Conservation (phyloP, 345 rosid genomes). For the Erodium maritimum region DNA sequence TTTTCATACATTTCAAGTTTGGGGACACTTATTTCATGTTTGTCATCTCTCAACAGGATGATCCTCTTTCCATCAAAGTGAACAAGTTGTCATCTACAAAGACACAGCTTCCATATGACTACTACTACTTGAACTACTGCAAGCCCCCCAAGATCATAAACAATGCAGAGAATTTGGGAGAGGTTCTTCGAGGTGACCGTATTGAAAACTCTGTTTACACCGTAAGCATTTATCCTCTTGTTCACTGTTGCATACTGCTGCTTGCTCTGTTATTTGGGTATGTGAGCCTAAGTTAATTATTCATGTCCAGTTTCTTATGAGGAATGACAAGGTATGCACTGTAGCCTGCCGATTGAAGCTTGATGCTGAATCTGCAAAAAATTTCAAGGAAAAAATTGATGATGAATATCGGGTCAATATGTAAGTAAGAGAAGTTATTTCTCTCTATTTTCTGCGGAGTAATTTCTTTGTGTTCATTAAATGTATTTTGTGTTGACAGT, state of each 20-base stretch:
- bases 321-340: constrained; percentile 63
- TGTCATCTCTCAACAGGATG: constrained; percentile 27
- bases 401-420: constrained; percentile 79
- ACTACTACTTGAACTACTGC: constrained; percentile 63
- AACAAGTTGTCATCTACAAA: constrained; percentile 80
- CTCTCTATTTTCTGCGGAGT: too few relatives aligned
- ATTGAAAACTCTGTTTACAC: constrained; percentile 72
- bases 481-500: too few relatives aligned
- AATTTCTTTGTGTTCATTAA: too few relatives aligned
- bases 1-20: neutral
- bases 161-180: constrained; percentile 68
- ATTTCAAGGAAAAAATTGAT: constrained; percentile 75
- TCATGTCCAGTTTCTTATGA: constrained; percentile 55
- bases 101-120: constrained; percentile 84
- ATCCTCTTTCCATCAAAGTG: constrained; percentile 53
- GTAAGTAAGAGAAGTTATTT: constrained; percentile 27
- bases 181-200: constrained; percentile 83
- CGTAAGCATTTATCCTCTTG: constrained; percentile 26
- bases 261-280: constrained; percentile 1
- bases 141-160: constrained; percentile 51
- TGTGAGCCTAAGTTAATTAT: constrained; percentile 9
- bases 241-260: neutral
- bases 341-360: constrained; percentile 45
- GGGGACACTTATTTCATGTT: neutral
- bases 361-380: constrained; percentile 56